Conservation (phyloP, 257 asterid species). For the Nicotiana sylvestris region DNA sequence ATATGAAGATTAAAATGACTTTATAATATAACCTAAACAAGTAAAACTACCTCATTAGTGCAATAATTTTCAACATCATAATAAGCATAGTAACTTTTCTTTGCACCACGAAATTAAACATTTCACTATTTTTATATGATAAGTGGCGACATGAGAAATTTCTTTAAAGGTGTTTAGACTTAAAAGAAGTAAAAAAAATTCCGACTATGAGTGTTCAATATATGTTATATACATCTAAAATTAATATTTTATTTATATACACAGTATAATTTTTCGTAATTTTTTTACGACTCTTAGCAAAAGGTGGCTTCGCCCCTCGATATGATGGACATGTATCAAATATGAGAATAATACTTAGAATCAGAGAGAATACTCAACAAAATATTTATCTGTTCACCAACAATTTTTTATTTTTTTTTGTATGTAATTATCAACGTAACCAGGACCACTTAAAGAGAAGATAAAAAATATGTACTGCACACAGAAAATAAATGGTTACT, state of each 20-base stretch:
- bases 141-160: too few species aligned
- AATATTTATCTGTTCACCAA: background rate
- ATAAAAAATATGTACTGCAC: background rate
- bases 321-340: too few species aligned
- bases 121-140: too few species aligned
- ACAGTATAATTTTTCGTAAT: too few species aligned
- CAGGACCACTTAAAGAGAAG: background rate
- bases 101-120: background rate
- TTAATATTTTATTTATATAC: too few species aligned
- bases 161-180: too few species aligned
- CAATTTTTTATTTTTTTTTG: background rate
- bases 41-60: background rate
- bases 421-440: background rate
- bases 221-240: too few species aligned
- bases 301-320: too few species aligned
- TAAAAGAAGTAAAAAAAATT: too few species aligned
- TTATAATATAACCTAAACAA: background rate
- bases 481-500: background rate
- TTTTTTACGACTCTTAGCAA: too few species aligned
- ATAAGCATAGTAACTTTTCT: background rate
- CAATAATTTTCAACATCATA: background rate
- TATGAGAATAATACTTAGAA: background rate
- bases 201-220: too few species aligned
- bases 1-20: background rate
- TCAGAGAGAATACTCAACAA: too few species aligned